Evolutionary conservation across 2,329 filamentous ascomycete genomes (phyloP).

Genomic region (Fusarium neocosmosporiellum): DNA sequence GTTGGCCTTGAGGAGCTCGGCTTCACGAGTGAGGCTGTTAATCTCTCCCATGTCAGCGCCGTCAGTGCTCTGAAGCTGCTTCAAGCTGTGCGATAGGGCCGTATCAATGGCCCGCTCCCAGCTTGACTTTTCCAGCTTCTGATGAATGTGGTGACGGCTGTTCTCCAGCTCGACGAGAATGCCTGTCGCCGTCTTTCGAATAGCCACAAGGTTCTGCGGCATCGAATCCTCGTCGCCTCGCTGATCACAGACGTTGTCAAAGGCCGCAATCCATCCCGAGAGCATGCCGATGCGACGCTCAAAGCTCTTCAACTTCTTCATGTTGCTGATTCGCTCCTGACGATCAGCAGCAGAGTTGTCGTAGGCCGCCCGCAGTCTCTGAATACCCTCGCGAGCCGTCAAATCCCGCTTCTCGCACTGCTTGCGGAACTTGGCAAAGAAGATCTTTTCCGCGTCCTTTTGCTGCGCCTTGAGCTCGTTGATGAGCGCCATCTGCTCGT

Average conservation of each 20-base stretch:
- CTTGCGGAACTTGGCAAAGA: slow-evolving; percentile 91
- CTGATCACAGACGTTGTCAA: slow-evolving; percentile 82
- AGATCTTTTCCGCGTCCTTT: slow-evolving; percentile 84
- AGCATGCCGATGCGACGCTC: slow-evolving; percentile 87
- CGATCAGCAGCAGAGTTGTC: slow-evolving; percentile 83
- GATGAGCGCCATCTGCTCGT: slow-evolving; percentile 97
- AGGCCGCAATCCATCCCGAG: slow-evolving; percentile 93
- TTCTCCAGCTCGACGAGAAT: slow-evolving; percentile 90
- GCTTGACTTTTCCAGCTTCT: slow-evolving; percentile 80
- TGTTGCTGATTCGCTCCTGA: slow-evolving; percentile 79
- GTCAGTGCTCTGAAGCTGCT: slow-evolving; percentile 74
- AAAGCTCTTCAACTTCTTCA: slow-evolving; percentile 85
- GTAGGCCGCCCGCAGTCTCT: slow-evolving; percentile 83
- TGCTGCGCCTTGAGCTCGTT: slow-evolving; percentile 95
- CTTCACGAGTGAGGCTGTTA: slow-evolving; percentile 80
- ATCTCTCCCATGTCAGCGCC: slow-evolving; percentile 69
- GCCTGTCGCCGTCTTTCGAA: slow-evolving; percentile 89
- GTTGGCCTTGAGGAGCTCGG: slow-evolving; percentile 84
- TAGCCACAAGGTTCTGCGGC: slow-evolving; percentile 75
- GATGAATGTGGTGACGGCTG: slow-evolving; percentile 90
- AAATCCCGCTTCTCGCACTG: slow-evolving; percentile 86
- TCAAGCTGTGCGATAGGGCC: slow-evolving; percentile 85
- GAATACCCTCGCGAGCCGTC: slow-evolving; percentile 80
- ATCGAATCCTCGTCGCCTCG: slow-evolving; percentile 64
- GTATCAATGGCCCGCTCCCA: slow-evolving; percentile 93